Conservation (phyloP, 139 green algal species). For the Coccomyxa sp. region DNA sequence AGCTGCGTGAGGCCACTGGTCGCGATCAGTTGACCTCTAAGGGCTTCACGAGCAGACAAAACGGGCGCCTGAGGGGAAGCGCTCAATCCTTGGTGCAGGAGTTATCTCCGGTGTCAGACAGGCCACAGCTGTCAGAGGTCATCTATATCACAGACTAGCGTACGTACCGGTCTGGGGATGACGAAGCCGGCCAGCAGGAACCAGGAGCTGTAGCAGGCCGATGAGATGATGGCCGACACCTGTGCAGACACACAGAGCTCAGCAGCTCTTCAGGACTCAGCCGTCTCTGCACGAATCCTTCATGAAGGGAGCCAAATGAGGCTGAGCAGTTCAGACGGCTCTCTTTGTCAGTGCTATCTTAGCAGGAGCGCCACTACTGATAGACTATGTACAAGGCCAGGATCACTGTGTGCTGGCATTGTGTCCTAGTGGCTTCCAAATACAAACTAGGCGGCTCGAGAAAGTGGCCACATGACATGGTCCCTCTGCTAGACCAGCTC, state of each 20-base stretch:
- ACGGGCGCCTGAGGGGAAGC: too few species aligned
- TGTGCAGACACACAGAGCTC: background rate
- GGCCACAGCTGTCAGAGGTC: too few species aligned
- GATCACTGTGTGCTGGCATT: background rate
- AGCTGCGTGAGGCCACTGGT: too few species aligned
- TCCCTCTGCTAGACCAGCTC: too few species aligned
- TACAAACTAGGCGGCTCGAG: background rate
- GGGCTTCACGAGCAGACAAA: too few species aligned
- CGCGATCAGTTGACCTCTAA: too few species aligned
- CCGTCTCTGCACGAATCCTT: background rate
- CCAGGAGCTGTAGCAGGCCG: conserved; percentile 15
- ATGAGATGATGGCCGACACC: conserved; percentile 9
- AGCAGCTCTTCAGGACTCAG: background rate
- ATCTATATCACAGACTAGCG: too few species aligned
- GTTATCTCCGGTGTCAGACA: background rate
- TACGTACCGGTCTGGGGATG: conserved; percentile 11
- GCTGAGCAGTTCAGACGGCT: background rate
- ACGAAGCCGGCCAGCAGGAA: conserved; percentile 24
- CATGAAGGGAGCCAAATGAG: background rate
- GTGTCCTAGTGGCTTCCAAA: background rate
- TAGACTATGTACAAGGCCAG: background rate
- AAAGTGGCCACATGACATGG: background rate
- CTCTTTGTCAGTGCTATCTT: background rate
- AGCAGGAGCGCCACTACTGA: too few species aligned
- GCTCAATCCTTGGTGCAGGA: too few species aligned